Conservation (phyloP, 1,284 basidiomycete genomes). For the Cryptococcus maquisensis region DNA sequence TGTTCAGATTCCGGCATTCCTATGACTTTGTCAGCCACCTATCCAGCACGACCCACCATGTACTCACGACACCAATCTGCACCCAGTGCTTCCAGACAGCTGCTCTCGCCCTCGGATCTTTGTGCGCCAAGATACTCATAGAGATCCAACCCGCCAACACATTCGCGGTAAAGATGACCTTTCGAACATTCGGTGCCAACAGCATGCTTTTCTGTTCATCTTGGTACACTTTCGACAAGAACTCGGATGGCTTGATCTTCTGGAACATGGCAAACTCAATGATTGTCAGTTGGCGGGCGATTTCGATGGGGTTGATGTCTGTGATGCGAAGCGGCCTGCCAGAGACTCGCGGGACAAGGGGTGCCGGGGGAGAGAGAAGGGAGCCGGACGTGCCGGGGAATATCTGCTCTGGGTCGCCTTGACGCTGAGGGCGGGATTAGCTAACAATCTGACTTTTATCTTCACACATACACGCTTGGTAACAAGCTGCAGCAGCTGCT, state of each 20-base stretch:
- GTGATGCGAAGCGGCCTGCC: conserved; percentile 31
- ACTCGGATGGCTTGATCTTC: conserved; percentile 86
- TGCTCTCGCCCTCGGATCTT: conserved; percentile 79
- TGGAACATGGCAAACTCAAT: conserved; percentile 84
- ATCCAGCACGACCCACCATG: neutral
- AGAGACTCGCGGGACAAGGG: conserved; percentile 29
- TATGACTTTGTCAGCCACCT: conserved; percentile 38
- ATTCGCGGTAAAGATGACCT: conserved; percentile 86
- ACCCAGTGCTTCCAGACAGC: conserved; percentile 83
- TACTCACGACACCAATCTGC: conserved; percentile 76
- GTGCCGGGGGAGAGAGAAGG: conserved; percentile 32
- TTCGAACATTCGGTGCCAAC: conserved; percentile 55
- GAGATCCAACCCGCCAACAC: conserved; percentile 80
- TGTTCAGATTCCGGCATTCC: conserved; percentile 85
- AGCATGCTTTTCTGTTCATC: conserved; percentile 12
- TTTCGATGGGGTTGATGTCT: conserved; percentile 68
- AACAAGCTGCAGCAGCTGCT: conserved; percentile 66
- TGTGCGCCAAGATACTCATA: conserved; percentile 70
- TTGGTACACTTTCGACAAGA: conserved; percentile 59
- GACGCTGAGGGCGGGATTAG: conserved; percentile 13
- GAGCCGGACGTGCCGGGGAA: conserved; percentile 26
- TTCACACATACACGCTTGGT: conserved; percentile 59
- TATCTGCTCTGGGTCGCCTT: conserved; percentile 20
- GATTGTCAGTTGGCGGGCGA: conserved; percentile 90
- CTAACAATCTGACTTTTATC: neutral